Base-by-base conservation (phyloP, 345 rosid species). In the Odontarrhena argentea region DNA sequence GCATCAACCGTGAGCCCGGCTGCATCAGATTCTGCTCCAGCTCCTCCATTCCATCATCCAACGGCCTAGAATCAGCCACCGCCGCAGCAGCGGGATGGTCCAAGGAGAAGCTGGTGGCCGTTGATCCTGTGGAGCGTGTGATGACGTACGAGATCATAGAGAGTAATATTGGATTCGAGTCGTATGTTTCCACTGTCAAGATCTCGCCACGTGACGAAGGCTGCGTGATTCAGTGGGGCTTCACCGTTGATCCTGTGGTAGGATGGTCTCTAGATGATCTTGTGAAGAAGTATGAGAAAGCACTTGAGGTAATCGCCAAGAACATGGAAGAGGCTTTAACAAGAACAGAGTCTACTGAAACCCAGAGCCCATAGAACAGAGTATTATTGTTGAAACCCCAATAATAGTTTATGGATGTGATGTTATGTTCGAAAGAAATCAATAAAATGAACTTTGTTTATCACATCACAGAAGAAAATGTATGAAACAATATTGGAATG, bases 221-320 rank as follows among this genome's bases (percentile, higher is more conserved):
- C 11, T 91, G 86, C 9, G 63, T 58, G 74, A 71, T 92, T n/a
- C 84, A 84, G 60, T 83, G 97, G 94, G 58, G 67, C 13, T 81
- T 84, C 57, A 22, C 53, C 4, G 83, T 84, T 46, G 82, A 87
- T 78, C 86, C 90, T 0, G 85, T 89, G 55, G 76, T 72, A 51
- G 86, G 90, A 9, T 67, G 55, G 81, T 41, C 11, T 3, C 9
- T 82, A 48, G 84, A 76, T 13, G 81, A 77, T 65, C 48, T 88
- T 69, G 80, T 73, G 48, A 51, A 50, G 15, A 56, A 49, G 47
- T 73, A 64, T 51, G 66, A 65, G 35, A 58, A 49, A 15, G 70
- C 60, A 49, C 66, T 65, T 24, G 59, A 3, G 41, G 7, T 64
- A 11, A 71, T 64, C 24, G 24, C 65, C n/a, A 56, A 63, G 9